Conservation (phyloP, 1,284 basidiomycete species). For the Afroboletus lepidellus region DNA sequence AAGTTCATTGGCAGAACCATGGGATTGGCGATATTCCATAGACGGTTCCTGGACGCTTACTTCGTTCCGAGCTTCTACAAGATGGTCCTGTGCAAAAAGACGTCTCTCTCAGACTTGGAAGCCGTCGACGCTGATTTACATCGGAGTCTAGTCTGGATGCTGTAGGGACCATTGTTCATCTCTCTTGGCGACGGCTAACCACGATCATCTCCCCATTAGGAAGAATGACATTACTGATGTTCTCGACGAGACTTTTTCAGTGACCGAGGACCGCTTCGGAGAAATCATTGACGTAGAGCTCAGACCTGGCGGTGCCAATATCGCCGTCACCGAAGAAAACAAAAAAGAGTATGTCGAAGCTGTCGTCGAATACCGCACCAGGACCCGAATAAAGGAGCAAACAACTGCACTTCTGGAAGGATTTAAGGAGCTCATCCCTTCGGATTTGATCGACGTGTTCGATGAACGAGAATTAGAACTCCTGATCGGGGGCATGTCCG, state of each 20-base stretch:
- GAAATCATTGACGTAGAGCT: slow-evolving; percentile 94
- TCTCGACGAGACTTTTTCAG: slow-evolving; percentile 92
- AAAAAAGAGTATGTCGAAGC: slow-evolving; percentile 98
- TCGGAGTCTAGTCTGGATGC: slow-evolving; percentile 95
- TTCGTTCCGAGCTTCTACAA: slow-evolving; percentile 99
- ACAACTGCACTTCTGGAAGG: slow-evolving; percentile 96
- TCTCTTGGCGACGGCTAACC: slow-evolving; percentile 7
- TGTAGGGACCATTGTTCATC: slow-evolving; percentile 53
- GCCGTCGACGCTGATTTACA: slow-evolving; percentile 89
- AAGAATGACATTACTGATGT: slow-evolving; percentile 95
- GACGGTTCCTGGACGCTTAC: slow-evolving; percentile 98
- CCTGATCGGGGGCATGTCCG: slow-evolving; percentile 97
- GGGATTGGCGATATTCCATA: slow-evolving; percentile 97
- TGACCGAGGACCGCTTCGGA: slow-evolving; percentile 96
- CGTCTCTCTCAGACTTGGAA: slow-evolving; percentile 85
- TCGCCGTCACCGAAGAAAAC: slow-evolving; percentile 94
- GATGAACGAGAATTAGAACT: slow-evolving; percentile 97
- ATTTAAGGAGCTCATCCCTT: slow-evolving; percentile 92
- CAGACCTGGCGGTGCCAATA: slow-evolving; percentile 81
- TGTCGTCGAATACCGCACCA: slow-evolving; percentile 94
- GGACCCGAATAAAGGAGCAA: slow-evolving; percentile 90
- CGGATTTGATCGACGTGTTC: slow-evolving; percentile 95
- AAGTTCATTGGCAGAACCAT: slow-evolving; percentile 97
- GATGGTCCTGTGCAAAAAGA: slow-evolving; percentile 92
- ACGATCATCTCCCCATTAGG: slow-evolving; percentile 38